A percentile compares a stretch with the other conserved stretches of the same genome.
These are phyloP conservation scores for Cryptococcus jaspeensis DNA, from an alignment of 1,284 basidiomycete genomes.

Conservation along the genomic window DNA sequence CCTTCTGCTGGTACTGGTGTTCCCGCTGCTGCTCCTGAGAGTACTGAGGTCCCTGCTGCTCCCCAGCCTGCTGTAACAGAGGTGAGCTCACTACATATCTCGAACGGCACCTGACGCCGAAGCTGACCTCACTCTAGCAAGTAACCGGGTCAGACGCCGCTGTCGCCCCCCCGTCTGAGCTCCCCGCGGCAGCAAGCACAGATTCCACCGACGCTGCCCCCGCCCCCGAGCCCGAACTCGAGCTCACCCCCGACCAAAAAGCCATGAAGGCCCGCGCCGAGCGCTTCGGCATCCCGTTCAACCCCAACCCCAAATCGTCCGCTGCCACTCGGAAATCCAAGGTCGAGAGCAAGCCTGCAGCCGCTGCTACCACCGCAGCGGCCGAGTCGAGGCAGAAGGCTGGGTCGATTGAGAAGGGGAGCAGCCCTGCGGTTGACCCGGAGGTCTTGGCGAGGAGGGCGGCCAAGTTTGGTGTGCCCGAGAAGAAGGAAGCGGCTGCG, in stretches of 20 bases:
- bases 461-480: slow-evolving; percentile 45
- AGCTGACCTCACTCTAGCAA: not conserved
- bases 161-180: slow-evolving; percentile 6
- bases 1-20: not conserved
- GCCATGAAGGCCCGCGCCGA: slow-evolving; percentile 47
- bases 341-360: slow-evolving; percentile 9
- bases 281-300: slow-evolving; percentile 48
- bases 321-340: slow-evolving; percentile 4
- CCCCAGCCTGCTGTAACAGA: slow-evolving; percentile 6
- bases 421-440: slow-evolving; percentile 9
- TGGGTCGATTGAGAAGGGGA: slow-evolving; percentile 36
- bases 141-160: not conserved
- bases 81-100: slow-evolving; percentile 11
- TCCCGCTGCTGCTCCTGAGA: slow-evolving; percentile 1
- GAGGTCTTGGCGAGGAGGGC: slow-evolving; percentile 45
- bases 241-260: slow-evolving; percentile 44
- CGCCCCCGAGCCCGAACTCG: slow-evolving; percentile 8
- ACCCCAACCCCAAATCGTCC: slow-evolving; percentile 23
- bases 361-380: slow-evolving; percentile 3
- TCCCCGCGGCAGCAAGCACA: not conserved
- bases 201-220: slow-evolving; percentile 2
- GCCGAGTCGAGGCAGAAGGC: slow-evolving; percentile 22
- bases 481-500: slow-evolving; percentile 27
- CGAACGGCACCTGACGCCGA: not conserved
- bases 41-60: slow-evolving; percentile 7